These are phyloP conservation scores for Aspergillus sparsus DNA, from an alignment of 495 filamentous ascomycete genomes.

Conservation along the genomic window DNA sequence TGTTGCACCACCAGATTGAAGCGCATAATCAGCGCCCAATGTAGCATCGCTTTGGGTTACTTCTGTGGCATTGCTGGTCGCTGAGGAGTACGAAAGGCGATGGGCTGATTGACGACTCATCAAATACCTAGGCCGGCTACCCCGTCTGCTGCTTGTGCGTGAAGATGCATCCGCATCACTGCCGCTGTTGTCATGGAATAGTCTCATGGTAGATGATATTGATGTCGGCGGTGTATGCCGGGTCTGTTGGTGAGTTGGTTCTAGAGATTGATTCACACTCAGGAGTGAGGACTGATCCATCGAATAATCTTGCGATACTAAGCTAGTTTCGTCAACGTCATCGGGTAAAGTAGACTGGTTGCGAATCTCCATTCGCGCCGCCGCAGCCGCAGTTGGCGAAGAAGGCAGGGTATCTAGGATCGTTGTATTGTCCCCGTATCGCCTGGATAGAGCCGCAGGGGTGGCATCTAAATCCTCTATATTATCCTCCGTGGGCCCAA, in stretches of 20 bases:
- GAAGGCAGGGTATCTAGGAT: constrained; percentile 62
- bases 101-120: constrained; percentile 73
- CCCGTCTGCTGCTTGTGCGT: constrained; percentile 39
- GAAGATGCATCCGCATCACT: constrained; percentile 29
- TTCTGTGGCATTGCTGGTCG: constrained; percentile 62
- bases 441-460: constrained; percentile 25
- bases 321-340: constrained; percentile 22
- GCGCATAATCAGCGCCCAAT: constrained; percentile 78
- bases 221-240: constrained; percentile 32
- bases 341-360: constrained; percentile 29
- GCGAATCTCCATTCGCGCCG: constrained; percentile 52
- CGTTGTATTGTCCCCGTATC: constrained; percentile 52
- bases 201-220: constrained; percentile 40
- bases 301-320: constrained; percentile 32
- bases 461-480: constrained; percentile 28
- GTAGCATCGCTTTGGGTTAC: constrained; percentile 67
- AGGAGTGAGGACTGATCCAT: constrained; percentile 27
- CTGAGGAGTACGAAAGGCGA: constrained; percentile 75
- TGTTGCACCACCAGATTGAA: constrained; percentile 78
- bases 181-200: constrained; percentile 36
- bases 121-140: constrained; percentile 68
- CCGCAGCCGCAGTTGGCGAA: constrained; percentile 66
- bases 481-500: constrained; percentile 28
- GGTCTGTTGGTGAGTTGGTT: constrained; percentile 36
- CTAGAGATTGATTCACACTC: constrained; percentile 32